Evolutionary conservation across 257 asterid species (phyloP), one percentile per base, ranked within the genome.

Genomic region (Henckelia pumila): DNA sequence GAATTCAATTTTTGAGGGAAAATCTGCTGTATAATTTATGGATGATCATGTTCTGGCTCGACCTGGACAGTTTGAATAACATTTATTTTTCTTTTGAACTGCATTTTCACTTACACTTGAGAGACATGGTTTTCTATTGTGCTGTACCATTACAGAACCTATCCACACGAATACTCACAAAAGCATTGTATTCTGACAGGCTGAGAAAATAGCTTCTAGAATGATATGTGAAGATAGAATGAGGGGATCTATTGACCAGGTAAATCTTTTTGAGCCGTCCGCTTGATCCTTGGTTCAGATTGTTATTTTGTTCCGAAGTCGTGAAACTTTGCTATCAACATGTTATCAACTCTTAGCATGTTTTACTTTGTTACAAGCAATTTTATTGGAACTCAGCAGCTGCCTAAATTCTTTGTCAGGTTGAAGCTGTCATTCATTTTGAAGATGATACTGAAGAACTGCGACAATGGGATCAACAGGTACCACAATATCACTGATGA

Each of bases 391-490:
- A 19, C 71, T 71, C 24, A 61, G 61, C 60, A 67, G 22, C 61
- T 61, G 19, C 32, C 8, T 56, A 5, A 26, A n/a, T 70, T 70
- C 22, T 75, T 24, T 66, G 67, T 57, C 83, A 89, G 97, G 97
- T 93, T 66, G 98, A 93, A 75, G 90, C 95, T 49, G 89, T 93
- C 49, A 94, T 94, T 73, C 99, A 94, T 83, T 94, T 91, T 68
- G 99, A 91, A 80, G 97, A 94, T 73, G 99, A 94, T 80, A 87
- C 95, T 0, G 93, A 85, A 75, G 99, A 91, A 72, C 75, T 91
- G 82, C 99, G 87, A 73, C 97, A 85, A 73, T 94, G 99, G 99
- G 99, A 94, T 86, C 96, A 89, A 73, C 97, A 89, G 97, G 98
- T 93, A 80, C 60, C 55, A 14, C 72, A 62, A 26, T 59, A n/a